Conservation (phyloP, 2,329 filamentous ascomycete species). For the Fusarium chaquense region DNA sequence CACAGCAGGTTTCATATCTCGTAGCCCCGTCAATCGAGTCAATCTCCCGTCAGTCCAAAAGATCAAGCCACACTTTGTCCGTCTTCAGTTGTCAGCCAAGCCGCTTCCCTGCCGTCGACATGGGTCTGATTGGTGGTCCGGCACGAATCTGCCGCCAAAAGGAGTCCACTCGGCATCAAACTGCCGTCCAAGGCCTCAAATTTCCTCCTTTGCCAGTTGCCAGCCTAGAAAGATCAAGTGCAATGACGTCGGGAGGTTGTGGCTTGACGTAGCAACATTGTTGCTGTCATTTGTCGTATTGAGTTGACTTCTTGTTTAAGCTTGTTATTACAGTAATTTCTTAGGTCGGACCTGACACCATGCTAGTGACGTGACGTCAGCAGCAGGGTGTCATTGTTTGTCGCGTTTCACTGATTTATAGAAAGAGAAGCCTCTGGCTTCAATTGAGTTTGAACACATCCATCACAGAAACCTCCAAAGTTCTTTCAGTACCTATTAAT, state of each 20-base stretch:
- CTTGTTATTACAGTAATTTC: not conserved
- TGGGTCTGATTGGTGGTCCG: constrained; percentile 25
- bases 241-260: constrained; percentile 33
- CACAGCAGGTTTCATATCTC: constrained; percentile 19
- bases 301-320: constrained; percentile 1
- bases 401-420: constrained; percentile 27
- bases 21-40: constrained; percentile 2
- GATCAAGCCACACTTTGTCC: constrained; percentile 31
- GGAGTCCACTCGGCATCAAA: constrained; percentile 36
- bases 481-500: not conserved
- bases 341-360: constrained; percentile 9
- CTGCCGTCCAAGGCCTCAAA: constrained; percentile 31
- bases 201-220: not conserved
- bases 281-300: constrained; percentile 5
- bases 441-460: not conserved
- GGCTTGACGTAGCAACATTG: constrained; percentile 23
- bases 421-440: constrained; percentile 5
- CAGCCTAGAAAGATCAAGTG: constrained; percentile 2
- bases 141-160: constrained; percentile 33
- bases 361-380: constrained; percentile 33
- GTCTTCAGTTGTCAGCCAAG: constrained; percentile 26
- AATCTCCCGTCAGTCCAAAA: constrained; percentile 6
- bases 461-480: constrained; percentile 15
- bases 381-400: constrained; percentile 2
- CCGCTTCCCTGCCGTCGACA: constrained; percentile 1